Evolutionary conservation across 495 filamentous ascomycete genomes (phyloP).

Genomic region (Penicillium riverlandense): DNA sequence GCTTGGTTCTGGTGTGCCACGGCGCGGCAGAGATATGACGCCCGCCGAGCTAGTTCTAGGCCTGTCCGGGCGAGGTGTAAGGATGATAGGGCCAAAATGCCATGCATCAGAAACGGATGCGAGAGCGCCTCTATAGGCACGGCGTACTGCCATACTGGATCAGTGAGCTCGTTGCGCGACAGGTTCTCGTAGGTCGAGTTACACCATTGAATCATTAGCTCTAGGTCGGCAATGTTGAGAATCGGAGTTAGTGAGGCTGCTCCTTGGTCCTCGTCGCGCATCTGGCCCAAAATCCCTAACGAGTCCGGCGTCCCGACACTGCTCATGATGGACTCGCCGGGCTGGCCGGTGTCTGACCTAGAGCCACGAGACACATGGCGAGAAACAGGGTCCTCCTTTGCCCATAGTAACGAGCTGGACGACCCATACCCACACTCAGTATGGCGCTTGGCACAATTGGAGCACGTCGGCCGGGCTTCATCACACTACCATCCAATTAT

Average conservation of each 20-base stretch:
- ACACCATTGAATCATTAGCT: constrained; percentile 41
- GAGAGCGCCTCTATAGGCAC: constrained; percentile 40
- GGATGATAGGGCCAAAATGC: constrained; percentile 42
- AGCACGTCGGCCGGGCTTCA: constrained; percentile 28
- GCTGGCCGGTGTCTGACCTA: constrained; percentile 15
- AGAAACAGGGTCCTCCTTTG: constrained; percentile 24
- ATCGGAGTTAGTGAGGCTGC: constrained; percentile 1
- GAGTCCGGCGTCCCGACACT: constrained; percentile 13
- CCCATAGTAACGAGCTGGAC: constrained; percentile 28
- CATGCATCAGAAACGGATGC: constrained; percentile 45
- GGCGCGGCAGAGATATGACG: constrained; percentile 30
- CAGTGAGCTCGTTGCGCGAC: constrained; percentile 23
- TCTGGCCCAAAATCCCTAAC: constrained; percentile 18
- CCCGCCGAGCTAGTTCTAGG: constrained; percentile 11
- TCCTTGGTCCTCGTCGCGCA: constrained; percentile 7
- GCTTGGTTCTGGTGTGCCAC: constrained; percentile 42
- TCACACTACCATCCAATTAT: constrained; percentile 20
- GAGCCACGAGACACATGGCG: constrained; percentile 9
- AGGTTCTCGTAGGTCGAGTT: constrained; percentile 26
- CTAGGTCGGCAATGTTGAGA: constrained; percentile 29
- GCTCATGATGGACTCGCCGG: constrained; percentile 7
- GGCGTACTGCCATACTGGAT: constrained; percentile 32
- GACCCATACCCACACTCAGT: constrained; percentile 34
- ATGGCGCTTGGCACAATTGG: constrained; percentile 34
- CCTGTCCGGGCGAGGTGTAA: constrained; percentile 36